phyloP scores from a whole-genome alignment of 1,284 basidiomycete species.

The Golubevia sp. region DNA sequence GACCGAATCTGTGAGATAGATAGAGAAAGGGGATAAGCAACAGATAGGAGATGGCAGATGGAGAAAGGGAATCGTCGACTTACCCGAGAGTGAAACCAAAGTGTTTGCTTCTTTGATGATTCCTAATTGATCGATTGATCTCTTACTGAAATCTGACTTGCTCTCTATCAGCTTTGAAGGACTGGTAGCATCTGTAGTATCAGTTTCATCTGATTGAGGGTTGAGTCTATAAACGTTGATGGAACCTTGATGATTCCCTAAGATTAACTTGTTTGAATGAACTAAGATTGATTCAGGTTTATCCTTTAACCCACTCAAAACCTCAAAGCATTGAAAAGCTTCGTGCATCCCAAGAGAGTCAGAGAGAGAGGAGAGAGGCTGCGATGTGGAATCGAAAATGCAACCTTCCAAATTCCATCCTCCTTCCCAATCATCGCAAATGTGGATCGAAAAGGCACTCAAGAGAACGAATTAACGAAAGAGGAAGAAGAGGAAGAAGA shows the following conservation, averaged over 20 bases:
- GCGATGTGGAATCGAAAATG: no score
- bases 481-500: no score
- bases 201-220: no score
- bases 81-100: slow-evolving; percentile 80
- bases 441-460: no score
- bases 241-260: slow-evolving; percentile 32
- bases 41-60: neutral
- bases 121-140: slow-evolving; percentile 82
- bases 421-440: no score
- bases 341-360: no score
- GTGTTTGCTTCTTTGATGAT: slow-evolving; percentile 81
- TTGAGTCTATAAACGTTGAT: slow-evolving; percentile 21
- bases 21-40: neutral
- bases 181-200: no score
- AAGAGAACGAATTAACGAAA: no score
- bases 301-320: no score
- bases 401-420: no score
- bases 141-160: slow-evolving; percentile 71
- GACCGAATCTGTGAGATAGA: slow-evolving; percentile 51
- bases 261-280: slow-evolving; percentile 36
- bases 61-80: slow-evolving; percentile 31
- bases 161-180: slow-evolving; percentile 72
- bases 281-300: slow-evolving; percentile 26
- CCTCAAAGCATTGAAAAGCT: no score
- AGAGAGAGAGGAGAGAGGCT: no score